Evolutionary conservation across 805 yeast species (phyloP).

Genomic region (Priceomyces medius): DNA sequence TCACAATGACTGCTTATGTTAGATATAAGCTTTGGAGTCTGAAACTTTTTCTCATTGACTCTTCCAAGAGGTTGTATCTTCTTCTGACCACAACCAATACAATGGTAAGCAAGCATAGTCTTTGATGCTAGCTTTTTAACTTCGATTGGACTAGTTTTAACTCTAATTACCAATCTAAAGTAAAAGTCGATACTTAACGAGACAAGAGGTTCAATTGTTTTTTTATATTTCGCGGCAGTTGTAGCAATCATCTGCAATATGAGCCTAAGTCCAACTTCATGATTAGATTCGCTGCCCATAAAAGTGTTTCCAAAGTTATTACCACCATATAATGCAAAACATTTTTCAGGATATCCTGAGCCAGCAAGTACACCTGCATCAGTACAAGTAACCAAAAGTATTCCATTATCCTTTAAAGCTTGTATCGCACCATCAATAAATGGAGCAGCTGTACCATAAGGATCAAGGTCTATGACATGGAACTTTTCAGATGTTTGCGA

Average conservation of each 20-base stretch:
- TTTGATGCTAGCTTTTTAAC: conserved; percentile 79
- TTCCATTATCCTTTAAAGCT: conserved; percentile 77
- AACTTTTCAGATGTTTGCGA: conserved; percentile 46
- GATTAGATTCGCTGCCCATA: conserved; percentile 67
- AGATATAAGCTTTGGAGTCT: conserved; percentile 38
- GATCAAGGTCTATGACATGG: conserved; percentile 92
- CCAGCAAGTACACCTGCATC: conserved; percentile 96
- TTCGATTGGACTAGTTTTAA: conserved; percentile 71
- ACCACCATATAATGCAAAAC: conserved; percentile 94
- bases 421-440: conserved; percentile 91
- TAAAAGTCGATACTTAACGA: conserved; percentile 90
- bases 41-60: conserved; percentile 46
- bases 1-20: conserved; percentile 61
- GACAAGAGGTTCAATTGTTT: conserved; percentile 81
- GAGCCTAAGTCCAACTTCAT: conserved; percentile 88
- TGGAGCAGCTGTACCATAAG: conserved; percentile 97
- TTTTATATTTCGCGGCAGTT: conserved; percentile 88
- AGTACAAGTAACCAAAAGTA: conserved; percentile 89
- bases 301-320: conserved; percentile 66
- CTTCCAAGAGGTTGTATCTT: conserved; percentile 76
- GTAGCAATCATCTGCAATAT: conserved; percentile 73
- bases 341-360: conserved; percentile 93
- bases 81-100: conserved; percentile 82
- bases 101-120: conserved; percentile 75
- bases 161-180: conserved; percentile 79